Evolutionary conservation across 2,329 filamentous ascomycete genomes (phyloP).

Genomic region (Ustilaginoidea virens): DNA sequence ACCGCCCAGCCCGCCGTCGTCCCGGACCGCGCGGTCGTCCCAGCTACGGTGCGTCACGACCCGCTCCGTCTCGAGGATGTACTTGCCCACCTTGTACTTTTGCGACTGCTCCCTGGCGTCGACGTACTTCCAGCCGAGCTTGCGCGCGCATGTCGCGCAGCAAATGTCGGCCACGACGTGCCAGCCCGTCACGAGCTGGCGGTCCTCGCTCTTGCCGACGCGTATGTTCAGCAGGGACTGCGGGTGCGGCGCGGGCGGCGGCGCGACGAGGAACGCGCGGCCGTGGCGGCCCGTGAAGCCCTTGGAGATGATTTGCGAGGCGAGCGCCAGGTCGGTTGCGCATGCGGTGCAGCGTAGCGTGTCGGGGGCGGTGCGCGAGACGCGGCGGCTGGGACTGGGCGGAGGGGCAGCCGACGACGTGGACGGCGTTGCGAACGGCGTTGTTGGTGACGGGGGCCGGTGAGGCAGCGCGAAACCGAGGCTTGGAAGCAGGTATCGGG

Average conservation of each 20-base stretch:
- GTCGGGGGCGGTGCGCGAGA: conserved; percentile 32
- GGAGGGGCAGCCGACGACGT: conserved; percentile 14
- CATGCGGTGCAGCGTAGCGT: conserved; percentile 44
- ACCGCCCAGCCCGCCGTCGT: conserved; percentile 4
- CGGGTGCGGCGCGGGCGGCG: conserved; percentile 10
- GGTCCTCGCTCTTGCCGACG: conserved; percentile 36
- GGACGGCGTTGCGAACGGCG: conserved; percentile 10
- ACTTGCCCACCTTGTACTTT: conserved; percentile 54
- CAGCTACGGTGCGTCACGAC: conserved; percentile 37
- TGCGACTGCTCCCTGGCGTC: conserved; percentile 43
- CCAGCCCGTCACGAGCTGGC: conserved; percentile 45
- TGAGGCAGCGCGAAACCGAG: conserved; percentile 32
- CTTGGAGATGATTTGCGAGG: conserved; percentile 47
- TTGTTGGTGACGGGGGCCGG: conserved; percentile 20
- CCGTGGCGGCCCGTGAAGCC: conserved; percentile 52
- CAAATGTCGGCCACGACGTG: conserved; percentile 50
- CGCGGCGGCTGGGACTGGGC: conserved; percentile 14
- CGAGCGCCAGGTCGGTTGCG: conserved; percentile 44
- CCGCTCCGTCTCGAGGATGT: conserved; percentile 46
- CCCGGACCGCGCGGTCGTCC: conserved; percentile 21
- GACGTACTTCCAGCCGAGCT: conserved; percentile 54
- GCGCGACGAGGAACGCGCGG: conserved; percentile 44
- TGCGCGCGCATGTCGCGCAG: conserved; percentile 38
- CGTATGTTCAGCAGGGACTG: conserved; percentile 36
- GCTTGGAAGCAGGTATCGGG: conserved; percentile 35